Conservation (phyloP, 176 grass and related monocot genomes). For the Triticum timopheevii region DNA sequence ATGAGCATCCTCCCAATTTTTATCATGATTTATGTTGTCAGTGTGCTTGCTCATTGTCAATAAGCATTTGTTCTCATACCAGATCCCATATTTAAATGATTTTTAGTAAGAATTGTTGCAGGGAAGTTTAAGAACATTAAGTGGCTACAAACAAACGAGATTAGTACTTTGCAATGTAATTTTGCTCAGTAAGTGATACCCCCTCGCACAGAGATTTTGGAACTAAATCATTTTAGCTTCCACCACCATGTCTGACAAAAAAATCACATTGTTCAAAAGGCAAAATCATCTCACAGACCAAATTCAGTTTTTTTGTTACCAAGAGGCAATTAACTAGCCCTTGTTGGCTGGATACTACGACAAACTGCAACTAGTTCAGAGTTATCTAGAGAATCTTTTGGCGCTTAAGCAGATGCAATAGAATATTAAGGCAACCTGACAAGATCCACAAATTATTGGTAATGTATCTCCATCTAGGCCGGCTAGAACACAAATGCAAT, state of each 20-base stretch:
- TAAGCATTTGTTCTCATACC: neutral
- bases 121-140: neutral
- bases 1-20: neutral
- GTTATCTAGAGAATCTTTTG: neutral
- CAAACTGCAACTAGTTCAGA: neutral
- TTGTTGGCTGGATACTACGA: neutral
- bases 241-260: neutral
- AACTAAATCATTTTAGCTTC: neutral
- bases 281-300: neutral
- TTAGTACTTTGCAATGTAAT: neutral
- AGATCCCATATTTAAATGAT: neutral
- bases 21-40: neutral
- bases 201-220: neutral
- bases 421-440: neutral
- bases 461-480: neutral
- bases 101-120: neutral
- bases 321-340: neutral
- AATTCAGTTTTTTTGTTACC: neutral
- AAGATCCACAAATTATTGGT: neutral
- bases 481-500: neutral
- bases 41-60: neutral
- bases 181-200: neutral
- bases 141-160: neutral
- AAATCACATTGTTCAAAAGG: neutral
- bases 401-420: neutral